Percentiles rank a stretch among this genome's conserved stretches.
Conservation (phyloP, 805 yeast genomes). For the Torulaspora gathmanii region DNA sequence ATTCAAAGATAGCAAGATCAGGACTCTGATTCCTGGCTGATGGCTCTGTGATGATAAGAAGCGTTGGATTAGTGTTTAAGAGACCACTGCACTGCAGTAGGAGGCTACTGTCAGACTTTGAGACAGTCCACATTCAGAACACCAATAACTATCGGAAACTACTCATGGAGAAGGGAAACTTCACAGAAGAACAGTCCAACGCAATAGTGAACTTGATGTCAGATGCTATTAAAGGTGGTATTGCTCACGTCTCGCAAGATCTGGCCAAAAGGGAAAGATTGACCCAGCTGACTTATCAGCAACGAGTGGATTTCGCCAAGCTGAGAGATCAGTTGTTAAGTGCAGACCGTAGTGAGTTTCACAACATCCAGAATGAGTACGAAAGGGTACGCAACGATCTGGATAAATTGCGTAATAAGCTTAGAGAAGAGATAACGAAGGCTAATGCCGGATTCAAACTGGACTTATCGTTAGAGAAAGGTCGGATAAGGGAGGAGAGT, state of each 20-base stretch:
- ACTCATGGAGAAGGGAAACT: slow-evolving; percentile 59
- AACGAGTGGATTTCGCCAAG: slow-evolving; percentile 93
- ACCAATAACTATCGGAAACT: slow-evolving; percentile 69
- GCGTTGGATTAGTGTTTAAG: slow-evolving; percentile 6
- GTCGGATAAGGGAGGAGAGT: slow-evolving; percentile 89
- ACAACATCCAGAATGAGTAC: slow-evolving; percentile 76
- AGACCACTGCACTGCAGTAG: slow-evolving; percentile 12
- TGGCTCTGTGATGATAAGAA: slow-evolving; percentile 2
- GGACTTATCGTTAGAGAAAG: slow-evolving; percentile 90
- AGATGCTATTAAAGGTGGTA: slow-evolving; percentile 74
- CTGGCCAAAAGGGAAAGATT: slow-evolving; percentile 82
- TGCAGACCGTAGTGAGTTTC: slow-evolving; percentile 80
- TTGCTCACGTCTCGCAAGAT: slow-evolving; percentile 65
- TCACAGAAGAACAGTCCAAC: slow-evolving; percentile 70
- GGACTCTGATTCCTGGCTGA: background rate
- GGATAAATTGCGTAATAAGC: slow-evolving; percentile 76
- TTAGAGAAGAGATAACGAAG: slow-evolving; percentile 88
- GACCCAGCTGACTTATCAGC: slow-evolving; percentile 84
- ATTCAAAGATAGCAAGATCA: background rate
- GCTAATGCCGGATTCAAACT: slow-evolving; percentile 85
- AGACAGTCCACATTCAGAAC: slow-evolving; percentile 50
- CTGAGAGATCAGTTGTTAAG: slow-evolving; percentile 86
- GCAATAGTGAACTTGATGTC: slow-evolving; percentile 71
- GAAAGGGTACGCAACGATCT: slow-evolving; percentile 79
- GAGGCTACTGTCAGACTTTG: slow-evolving; percentile 14